Conservation (phyloP, 164 flowering plant genomes). For the Kalanchoe fedtschenkoi region DNA sequence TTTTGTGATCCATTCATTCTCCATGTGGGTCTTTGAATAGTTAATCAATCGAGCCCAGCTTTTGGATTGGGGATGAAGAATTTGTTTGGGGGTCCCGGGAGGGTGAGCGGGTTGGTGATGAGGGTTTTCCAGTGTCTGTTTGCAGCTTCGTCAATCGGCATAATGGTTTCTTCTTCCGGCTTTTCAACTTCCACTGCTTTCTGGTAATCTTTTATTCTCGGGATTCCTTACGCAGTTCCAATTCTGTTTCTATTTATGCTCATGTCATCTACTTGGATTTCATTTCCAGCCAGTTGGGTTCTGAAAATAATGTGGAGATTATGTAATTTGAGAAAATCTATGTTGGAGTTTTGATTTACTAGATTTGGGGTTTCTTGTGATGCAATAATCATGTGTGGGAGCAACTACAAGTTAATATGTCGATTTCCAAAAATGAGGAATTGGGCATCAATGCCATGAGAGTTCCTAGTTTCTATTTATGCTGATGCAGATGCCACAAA, state of each 20-base stretch:
- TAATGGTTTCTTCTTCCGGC: constrained; percentile 20
- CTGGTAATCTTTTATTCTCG: constrained; percentile 11
- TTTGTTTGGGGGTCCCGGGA: constrained; percentile 21
- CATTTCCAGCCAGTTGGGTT: too few species aligned
- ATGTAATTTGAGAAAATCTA: too few species aligned
- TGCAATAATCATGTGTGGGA: neutral
- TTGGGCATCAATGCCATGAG: neutral
- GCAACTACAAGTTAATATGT: neutral
- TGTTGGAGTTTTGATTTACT: too few species aligned
- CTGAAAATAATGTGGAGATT: neutral
- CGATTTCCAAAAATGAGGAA: neutral
- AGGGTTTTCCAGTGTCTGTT: constrained; percentile 16
- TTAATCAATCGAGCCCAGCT: too few species aligned
- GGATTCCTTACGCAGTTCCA: too few species aligned
- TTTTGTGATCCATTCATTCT: too few species aligned
- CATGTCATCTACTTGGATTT: neutral
- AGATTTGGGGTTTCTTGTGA: neutral
- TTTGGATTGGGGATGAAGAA: too few species aligned
- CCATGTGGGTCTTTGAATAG: too few species aligned
- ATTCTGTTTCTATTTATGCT: neutral
- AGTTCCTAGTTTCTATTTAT: neutral
- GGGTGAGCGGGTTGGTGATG: constrained; percentile 16
- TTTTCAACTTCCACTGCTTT: constrained; percentile 21
- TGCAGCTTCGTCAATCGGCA: constrained; percentile 19
- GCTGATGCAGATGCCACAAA: too few species aligned